Evolutionary conservation across 116 monocot genomes (phyloP).

Genomic region (Phalaenopsis hybrid): DNA sequence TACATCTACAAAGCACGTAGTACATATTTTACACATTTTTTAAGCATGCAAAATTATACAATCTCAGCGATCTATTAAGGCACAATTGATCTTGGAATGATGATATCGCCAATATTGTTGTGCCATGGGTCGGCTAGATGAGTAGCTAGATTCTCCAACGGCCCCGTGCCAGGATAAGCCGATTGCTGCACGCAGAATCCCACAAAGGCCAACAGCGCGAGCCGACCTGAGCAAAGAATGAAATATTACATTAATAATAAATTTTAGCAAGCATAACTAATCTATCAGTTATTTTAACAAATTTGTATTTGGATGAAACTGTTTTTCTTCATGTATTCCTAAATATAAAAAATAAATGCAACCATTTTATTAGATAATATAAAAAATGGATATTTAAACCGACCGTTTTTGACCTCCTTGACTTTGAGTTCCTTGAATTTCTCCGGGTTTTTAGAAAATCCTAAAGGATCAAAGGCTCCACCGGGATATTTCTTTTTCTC

Average conservation of each 20-base stretch:
- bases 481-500: conserved; percentile 99
- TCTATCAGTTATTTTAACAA: no score
- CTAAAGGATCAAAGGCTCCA: conserved; percentile 90
- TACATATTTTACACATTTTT: not conserved
- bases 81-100: conserved; percentile 64
- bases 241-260: not conserved
- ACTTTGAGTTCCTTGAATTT: conserved; percentile 82
- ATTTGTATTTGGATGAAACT: no score
- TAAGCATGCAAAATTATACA: not conserved
- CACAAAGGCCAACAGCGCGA: conserved; percentile 80
- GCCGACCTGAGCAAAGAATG: conserved; percentile 44
- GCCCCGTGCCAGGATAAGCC: conserved; percentile 93
- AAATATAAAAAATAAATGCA: no score
- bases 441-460: conserved; percentile 84
- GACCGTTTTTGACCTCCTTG: conserved; percentile 98
- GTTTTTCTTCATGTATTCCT: no score
- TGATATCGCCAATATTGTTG: conserved; percentile 87
- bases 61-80: conserved; percentile 11
- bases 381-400: not conserved
- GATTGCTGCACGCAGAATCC: conserved; percentile 94
- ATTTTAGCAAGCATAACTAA: no score
- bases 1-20: not conserved
- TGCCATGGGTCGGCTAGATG: conserved; percentile 98
- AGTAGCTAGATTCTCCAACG: conserved; percentile 84
- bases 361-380: no score